Percentiles rank a stretch among this genome's conserved stretches.
Conservation (phyloP, 106 monocot genomes). For the Dendrobium huoshanense region DNA sequence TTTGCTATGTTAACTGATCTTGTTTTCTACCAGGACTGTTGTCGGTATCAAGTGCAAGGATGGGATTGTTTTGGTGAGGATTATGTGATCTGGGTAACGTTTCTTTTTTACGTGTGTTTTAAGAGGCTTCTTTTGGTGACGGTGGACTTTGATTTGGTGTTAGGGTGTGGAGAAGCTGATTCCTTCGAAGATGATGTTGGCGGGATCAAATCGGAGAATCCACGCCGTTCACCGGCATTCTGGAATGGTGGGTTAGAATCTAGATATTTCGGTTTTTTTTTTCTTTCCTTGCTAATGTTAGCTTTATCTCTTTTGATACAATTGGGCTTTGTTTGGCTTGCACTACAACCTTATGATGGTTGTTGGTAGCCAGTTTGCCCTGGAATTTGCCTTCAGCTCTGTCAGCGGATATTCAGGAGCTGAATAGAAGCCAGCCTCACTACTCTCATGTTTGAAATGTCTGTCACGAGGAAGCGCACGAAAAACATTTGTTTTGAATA, state of each 20-base stretch:
- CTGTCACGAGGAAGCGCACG: too few species aligned
- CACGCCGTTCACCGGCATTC: conserved; percentile 62
- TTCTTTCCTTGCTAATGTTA: neutral
- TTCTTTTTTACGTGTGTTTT: neutral
- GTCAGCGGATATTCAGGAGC: too few species aligned
- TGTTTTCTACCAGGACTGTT: conserved; percentile 51
- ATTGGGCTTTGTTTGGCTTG: too few species aligned
- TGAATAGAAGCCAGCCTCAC: too few species aligned
- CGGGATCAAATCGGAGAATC: conserved; percentile 63
- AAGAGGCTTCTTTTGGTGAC: neutral
- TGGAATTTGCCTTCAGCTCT: too few species aligned
- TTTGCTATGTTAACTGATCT: neutral
- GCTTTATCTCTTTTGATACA: neutral
- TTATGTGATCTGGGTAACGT: neutral
- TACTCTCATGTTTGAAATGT: too few species aligned
- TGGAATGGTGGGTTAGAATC: conserved; percentile 31
- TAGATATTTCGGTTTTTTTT: conserved; percentile 7
- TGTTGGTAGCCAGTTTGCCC: too few species aligned
- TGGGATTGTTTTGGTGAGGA: conserved; percentile 78
- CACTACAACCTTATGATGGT: too few species aligned
- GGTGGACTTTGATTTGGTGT: conserved; percentile 9
- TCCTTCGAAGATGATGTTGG: conserved; percentile 64
- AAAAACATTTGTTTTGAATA: too few species aligned
- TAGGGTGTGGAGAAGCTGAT: conserved; percentile 78
- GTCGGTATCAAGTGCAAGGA: conserved; percentile 99